Evolutionary conservation across 2,329 filamentous ascomycete species (phyloP), one percentile per base, ranked within the genome.

Genomic region (Amauroascus verrucosus): DNA sequence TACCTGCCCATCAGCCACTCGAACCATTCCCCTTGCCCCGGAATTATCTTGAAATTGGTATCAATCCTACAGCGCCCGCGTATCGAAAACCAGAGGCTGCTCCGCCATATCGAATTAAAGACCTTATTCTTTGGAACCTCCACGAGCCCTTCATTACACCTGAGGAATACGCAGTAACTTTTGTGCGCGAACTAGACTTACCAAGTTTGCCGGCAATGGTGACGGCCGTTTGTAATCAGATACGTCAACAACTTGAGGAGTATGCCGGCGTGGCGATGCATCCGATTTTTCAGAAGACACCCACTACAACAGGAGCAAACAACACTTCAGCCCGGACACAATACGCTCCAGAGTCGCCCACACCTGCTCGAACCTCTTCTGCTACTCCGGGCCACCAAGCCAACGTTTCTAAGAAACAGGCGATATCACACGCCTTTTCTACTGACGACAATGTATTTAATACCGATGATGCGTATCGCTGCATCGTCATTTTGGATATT

Each of bases 111-210:
- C 82, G 93, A 58, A 76, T 98, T 54, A 89, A 94, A 63, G 93
- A 98, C 63, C 85, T 87, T n/a, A 97, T 98, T 63, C 73, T 96
- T 50, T 98, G 93, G 93, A 98, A 98, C 63, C 77, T 98, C 13
- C 91, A 97, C 70, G 93, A 98, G 72, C 86, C 88, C 0, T 75
- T 96, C 55, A 86, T 90, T 49, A 98, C 93, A 0, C 95, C 93
- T 0, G 93, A 98, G 65, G 86, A 95, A 64, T 98, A 97, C 66
- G 93, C 93, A n/a, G 81, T 86, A 61, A 83, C 80, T 1, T 82
- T 97, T 60, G 90, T 95, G 1, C 88, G 95, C 59, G 93, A 98
- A 66, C 78, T 98, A 40, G 93, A 98, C 66, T 79, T 98, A 40
- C 91, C 91, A 3, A 84, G 87, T 56, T 79, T 84, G 49, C 77